phyloP scores from a whole-genome alignment of 2,329 filamentous ascomycete genomes.

The Hyphodiscus sp. region DNA sequence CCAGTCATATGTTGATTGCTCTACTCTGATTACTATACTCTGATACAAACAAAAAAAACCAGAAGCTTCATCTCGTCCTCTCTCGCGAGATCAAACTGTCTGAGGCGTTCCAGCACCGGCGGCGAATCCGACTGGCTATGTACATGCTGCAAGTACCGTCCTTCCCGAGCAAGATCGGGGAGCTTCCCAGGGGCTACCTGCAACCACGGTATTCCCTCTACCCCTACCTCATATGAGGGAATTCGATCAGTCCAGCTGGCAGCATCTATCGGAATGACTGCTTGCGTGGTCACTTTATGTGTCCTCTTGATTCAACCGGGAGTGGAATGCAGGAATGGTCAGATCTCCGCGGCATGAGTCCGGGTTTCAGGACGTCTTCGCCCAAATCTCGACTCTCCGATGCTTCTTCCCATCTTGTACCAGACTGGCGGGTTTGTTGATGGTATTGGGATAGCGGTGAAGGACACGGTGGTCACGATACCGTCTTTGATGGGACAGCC shows the following conservation, averaged over 20 bases:
- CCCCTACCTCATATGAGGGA: slow-evolving; percentile 3
- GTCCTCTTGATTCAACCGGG: slow-evolving; percentile 1
- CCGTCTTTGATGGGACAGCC: slow-evolving; percentile 1
- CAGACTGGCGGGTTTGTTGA: neutral
- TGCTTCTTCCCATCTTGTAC: neutral
- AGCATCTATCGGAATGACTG: neutral
- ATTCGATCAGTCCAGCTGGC: slow-evolving; percentile 5
- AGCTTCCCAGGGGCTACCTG: neutral
- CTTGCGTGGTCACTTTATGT: neutral
- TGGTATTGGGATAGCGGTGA: slow-evolving; percentile 14
- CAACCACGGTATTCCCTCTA: neutral
- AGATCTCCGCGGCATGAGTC: neutral
- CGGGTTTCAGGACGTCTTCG: neutral
- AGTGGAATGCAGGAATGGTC: neutral
- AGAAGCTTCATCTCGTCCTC: neutral
- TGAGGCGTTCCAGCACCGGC: neutral
- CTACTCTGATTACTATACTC: too few relatives aligned
- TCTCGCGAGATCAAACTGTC: neutral
- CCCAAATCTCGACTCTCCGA: neutral
- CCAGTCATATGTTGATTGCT: too few relatives aligned
- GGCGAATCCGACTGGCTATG: slow-evolving; percentile 14
- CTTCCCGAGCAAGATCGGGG: neutral
- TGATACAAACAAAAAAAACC: neutral
- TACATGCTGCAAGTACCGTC: neutral
- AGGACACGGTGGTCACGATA: slow-evolving; percentile 17